Evolutionary conservation across 2,329 filamentous ascomycete genomes (phyloP).

Genomic region (Colletotrichum sp.): DNA sequence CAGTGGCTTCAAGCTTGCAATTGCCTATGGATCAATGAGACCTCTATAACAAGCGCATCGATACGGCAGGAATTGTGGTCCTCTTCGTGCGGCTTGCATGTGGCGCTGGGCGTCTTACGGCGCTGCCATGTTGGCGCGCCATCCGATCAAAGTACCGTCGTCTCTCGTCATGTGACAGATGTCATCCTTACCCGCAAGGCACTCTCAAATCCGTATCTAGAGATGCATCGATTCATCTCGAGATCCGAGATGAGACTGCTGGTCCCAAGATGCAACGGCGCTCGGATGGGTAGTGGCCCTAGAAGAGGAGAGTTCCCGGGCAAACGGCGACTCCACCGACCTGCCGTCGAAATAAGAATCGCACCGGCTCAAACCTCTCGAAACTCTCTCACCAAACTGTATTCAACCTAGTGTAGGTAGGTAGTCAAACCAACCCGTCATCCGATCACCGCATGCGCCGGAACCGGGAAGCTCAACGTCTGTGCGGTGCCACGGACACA

Average conservation of each 20-base stretch:
- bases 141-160: neutral
- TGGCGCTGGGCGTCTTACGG: neutral
- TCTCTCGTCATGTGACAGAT: neutral
- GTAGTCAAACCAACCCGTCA: neutral
- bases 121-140: neutral
- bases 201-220: neutral
- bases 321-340: neutral
- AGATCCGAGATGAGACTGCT: neutral
- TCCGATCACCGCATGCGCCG: neutral
- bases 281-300: neutral
- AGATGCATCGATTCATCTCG: neutral
- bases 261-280: neutral
- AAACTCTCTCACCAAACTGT: neutral
- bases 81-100: neutral
- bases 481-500: neutral
- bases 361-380: neutral
- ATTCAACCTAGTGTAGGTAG: neutral
- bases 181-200: neutral
- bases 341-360: neutral
- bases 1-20: neutral
- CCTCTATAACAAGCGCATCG: neutral
- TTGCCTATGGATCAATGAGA: neutral
- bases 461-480: neutral
- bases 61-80: neutral
- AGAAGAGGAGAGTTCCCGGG: neutral